Evolutionary conservation across 495 filamentous ascomycete species (phyloP), one percentile per base, ranked within the genome.

Genomic region (Aspergillus leporis): DNA sequence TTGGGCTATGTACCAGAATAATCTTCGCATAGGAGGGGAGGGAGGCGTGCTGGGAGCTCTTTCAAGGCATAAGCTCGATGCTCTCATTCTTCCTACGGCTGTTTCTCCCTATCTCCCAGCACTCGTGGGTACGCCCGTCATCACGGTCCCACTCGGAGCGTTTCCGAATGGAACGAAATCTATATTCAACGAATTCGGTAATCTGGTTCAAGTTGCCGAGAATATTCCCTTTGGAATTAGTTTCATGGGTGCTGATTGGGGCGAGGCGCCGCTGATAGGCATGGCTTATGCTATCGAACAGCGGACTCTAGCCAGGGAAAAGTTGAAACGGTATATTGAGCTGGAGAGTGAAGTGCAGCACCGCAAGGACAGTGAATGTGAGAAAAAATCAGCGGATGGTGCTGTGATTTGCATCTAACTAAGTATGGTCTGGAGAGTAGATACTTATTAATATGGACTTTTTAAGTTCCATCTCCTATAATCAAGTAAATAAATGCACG

Each of bases 271-370:
- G 50, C 69, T 90, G 49, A 83, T 90, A 51, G 83, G 81, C n/a
- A 78, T 82, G 69, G 86, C 85, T 30, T 89, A 86, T 72, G 86
- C 85, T 19, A 89, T 81, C 70, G 87, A 90, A 74, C 87, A 90
- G 69, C 70, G 78, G 58, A 88, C 84, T n/a, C 70, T 67, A 70
- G 73, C 78, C 5, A 62, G 83, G 50, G 60, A 75, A 49, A 69
- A 72, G 41, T 67, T 83, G 1, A 63, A 69, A 63, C 82, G 82
- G 32, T 78, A 78, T 52, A 50, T 86, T 16, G 64, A 74, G 63
- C 81, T 83, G 4, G 69, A 66, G 51, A 76, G 76, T 14, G 75
- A 81, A 62, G 61, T 87, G 53, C 25, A 6, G 25, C 25, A 6
- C 25, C 3, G 3, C 25, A 28, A 28, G 3, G 25, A 3, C 25